Percentiles rank a stretch among this genome's conserved stretches.
These are phyloP conservation scores for Pichia sp. DNA, from an alignment of 1,139 yeast species.

Conservation along the genomic window DNA sequence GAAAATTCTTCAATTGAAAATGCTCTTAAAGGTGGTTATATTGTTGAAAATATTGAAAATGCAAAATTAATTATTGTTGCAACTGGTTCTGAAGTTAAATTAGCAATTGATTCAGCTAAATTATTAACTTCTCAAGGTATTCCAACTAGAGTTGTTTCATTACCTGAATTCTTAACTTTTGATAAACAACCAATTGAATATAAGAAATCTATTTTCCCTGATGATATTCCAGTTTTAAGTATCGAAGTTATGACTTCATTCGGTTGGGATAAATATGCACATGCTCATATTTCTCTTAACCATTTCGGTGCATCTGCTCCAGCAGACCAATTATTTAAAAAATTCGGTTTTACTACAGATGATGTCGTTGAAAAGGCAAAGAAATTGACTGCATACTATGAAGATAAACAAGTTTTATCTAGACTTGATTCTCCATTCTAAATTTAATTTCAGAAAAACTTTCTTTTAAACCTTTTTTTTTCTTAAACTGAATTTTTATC, in stretches of 20 bases:
- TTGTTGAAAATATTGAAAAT: conserved; percentile 47
- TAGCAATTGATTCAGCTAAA: conserved; percentile 78
- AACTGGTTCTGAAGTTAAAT: conserved; percentile 93
- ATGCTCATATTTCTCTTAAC: conserved; percentile 93
- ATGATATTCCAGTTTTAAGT: conserved; percentile 87
- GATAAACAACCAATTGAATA: conserved; percentile 77
- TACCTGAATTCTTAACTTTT: conserved; percentile 91
- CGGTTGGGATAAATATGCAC: conserved; percentile 95
- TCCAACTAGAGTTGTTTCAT: conserved; percentile 77
- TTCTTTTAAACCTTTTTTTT: neutral
- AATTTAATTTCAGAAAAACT: neutral
- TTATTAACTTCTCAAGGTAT: conserved; percentile 53
- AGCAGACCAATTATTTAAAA: conserved; percentile 74
- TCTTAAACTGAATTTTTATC: neutral
- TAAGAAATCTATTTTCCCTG: conserved; percentile 83
- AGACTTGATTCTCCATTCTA: conserved; percentile 79
- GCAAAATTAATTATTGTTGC: conserved; percentile 80
- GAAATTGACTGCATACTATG: conserved; percentile 76
- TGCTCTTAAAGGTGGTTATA: conserved; percentile 95
- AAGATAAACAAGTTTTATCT: conserved; percentile 64
- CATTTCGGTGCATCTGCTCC: conserved; percentile 98
- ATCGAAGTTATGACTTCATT: conserved; percentile 89
- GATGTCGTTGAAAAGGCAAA: conserved; percentile 85
- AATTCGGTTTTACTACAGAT: conserved; percentile 87
- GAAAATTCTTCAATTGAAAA: conserved; percentile 89